Conservation (phyloP, 2,329 filamentous ascomycete species). For the Arthrobotrys entomopaga region DNA sequence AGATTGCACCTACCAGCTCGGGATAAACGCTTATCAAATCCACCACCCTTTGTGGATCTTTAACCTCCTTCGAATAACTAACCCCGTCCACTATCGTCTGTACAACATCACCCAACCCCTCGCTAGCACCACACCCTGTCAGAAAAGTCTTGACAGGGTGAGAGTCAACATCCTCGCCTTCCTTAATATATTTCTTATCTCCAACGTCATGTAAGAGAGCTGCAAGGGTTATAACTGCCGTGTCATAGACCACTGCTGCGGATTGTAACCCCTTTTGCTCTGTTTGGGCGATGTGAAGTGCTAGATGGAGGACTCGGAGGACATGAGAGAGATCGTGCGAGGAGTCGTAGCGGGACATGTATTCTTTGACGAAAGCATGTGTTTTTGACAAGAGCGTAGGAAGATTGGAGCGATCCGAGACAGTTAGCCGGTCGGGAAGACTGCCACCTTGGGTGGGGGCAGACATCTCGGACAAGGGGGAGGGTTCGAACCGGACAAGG, state of each 20-base stretch:
- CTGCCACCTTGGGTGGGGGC: background rate
- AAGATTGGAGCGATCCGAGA: constrained; percentile 60
- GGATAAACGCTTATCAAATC: constrained; percentile 73
- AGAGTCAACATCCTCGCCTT: constrained; percentile 63
- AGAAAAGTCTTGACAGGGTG: constrained; percentile 70
- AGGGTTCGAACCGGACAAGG: background rate
- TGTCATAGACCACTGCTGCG: constrained; percentile 63
- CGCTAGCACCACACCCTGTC: constrained; percentile 68
- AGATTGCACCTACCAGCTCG: constrained; percentile 68
- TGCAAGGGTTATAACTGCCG: constrained; percentile 71
- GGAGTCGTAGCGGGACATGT: constrained; percentile 81
- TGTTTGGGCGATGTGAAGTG: constrained; percentile 68
- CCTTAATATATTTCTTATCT: constrained; percentile 77
- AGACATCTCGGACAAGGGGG: constrained; percentile 24
- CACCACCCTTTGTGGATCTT: constrained; percentile 71
- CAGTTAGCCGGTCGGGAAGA: constrained; percentile 23
- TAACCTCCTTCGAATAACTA: constrained; percentile 78
- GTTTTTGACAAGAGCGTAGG: constrained; percentile 68
- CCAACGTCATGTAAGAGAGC: constrained; percentile 88
- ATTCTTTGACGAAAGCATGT: constrained; percentile 73
- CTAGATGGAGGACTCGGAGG: constrained; percentile 78
- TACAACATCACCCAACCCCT: constrained; percentile 72
- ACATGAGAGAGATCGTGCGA: constrained; percentile 92
- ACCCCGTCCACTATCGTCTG: constrained; percentile 80
- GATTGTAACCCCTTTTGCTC: constrained; percentile 62